phyloP scores from a whole-genome alignment of 2,329 filamentous ascomycete genomes.

The Aspergillus pseudotamarii region DNA sequence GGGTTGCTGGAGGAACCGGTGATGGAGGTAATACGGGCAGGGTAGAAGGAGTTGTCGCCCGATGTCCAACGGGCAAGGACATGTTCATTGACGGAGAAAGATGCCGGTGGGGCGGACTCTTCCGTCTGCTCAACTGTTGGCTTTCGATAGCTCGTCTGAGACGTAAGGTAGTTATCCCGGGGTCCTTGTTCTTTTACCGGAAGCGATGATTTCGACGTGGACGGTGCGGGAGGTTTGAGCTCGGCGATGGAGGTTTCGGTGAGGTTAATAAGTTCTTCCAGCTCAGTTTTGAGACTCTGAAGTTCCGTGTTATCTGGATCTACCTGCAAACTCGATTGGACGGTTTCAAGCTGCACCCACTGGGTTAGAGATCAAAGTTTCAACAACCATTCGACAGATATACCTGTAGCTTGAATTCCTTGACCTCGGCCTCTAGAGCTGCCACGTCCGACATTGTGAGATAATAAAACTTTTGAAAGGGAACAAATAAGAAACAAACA shows the following conservation, averaged over 20 bases:
- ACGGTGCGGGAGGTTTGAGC: constrained; percentile 64
- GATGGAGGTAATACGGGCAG: constrained; percentile 88
- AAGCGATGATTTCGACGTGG: constrained; percentile 51
- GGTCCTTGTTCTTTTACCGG: constrained; percentile 74
- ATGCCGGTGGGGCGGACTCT: constrained; percentile 56
- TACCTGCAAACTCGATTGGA: constrained; percentile 73
- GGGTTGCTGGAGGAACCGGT: constrained; percentile 89
- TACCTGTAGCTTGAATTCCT: constrained; percentile 64
- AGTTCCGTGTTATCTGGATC: constrained; percentile 81
- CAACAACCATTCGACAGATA: not conserved
- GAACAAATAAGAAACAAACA: not conserved
- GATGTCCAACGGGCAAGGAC: constrained; percentile 89
- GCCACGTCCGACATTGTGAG: constrained; percentile 46
- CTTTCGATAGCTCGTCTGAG: constrained; percentile 61
- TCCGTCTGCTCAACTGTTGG: constrained; percentile 50
- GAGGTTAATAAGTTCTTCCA: constrained; percentile 78
- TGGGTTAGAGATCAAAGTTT: constrained; percentile 13
- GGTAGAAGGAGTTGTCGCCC: constrained; percentile 87
- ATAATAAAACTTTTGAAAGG: not conserved
- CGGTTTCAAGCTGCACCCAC: constrained; percentile 70
- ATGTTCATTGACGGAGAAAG: constrained; percentile 84
- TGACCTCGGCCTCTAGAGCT: constrained; percentile 54
- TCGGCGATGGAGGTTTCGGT: constrained; percentile 81
- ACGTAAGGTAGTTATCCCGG: constrained; percentile 77
- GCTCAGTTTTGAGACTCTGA: constrained; percentile 74